A percentile compares a stretch with the other conserved stretches of the same genome.
These are phyloP conservation scores for Colletotrichum cordylinicola DNA, from an alignment of 2,329 filamentous ascomycete species.

Conservation along the genomic window DNA sequence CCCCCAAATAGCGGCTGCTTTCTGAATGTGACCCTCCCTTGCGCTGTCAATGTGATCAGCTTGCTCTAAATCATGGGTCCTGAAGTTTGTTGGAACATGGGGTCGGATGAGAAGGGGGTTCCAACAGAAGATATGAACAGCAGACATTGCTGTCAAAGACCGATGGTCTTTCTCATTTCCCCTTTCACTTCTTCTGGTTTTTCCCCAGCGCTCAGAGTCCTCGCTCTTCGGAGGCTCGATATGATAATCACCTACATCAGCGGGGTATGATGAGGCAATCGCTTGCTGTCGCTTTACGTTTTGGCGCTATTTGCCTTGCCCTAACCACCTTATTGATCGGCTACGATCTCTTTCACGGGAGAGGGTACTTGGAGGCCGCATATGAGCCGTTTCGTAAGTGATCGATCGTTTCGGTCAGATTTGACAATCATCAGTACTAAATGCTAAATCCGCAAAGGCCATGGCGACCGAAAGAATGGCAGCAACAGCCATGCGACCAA, in stretches of 20 bases:
- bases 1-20: background rate
- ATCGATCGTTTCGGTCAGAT: background rate
- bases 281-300: background rate
- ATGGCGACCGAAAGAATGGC: background rate
- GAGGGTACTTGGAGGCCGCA: background rate
- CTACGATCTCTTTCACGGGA: background rate
- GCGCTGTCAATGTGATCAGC: background rate
- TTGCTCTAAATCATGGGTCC: too few relatives aligned
- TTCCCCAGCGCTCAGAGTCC: too few relatives aligned
- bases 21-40: background rate
- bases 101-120: background rate
- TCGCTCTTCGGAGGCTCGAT: too few relatives aligned
- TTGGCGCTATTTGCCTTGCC: background rate
- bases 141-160: too few relatives aligned
- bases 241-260: too few relatives aligned
- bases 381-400: conserved; percentile 4
- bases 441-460: background rate
- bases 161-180: too few relatives aligned
- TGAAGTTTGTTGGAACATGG: too few relatives aligned
- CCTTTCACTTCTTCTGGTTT: too few relatives aligned
- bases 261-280: background rate
- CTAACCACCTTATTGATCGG: background rate
- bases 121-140: too few relatives aligned
- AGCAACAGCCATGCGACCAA: background rate
- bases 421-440: background rate